phyloP scores from a whole-genome alignment of 1,139 yeast genomes.

The Lodderomyces oxycetoniae region DNA sequence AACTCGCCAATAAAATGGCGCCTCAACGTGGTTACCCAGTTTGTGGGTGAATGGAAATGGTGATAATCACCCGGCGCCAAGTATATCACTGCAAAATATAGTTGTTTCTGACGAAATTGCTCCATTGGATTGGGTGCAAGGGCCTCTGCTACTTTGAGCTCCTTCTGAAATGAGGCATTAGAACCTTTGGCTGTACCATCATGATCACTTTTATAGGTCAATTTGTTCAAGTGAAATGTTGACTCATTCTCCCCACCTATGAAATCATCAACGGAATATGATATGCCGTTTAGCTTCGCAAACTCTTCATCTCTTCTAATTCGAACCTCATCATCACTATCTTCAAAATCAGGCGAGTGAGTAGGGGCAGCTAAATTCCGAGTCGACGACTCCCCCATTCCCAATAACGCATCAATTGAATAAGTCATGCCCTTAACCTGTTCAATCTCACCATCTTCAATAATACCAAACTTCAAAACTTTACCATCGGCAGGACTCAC shows the following conservation, averaged over 20 bases:
- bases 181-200: slow-evolving; percentile 41
- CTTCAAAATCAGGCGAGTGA: slow-evolving; percentile 46
- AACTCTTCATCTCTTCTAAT: slow-evolving; percentile 63
- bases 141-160: slow-evolving; percentile 40
- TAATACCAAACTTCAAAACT: slow-evolving; percentile 78
- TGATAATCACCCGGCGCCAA: slow-evolving; percentile 99
- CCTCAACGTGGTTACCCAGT: slow-evolving; percentile 92
- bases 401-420: slow-evolving; percentile 83
- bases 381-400: slow-evolving; percentile 39
- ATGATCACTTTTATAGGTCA: slow-evolving; percentile 56
- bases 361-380: slow-evolving; percentile 55
- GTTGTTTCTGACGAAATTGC: slow-evolving; percentile 45
- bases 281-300: slow-evolving; percentile 73
- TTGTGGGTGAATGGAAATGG: slow-evolving; percentile 92
- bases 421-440: slow-evolving; percentile 97
- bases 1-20: slow-evolving; percentile 96
- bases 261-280: slow-evolving; percentile 66
- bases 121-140: slow-evolving; percentile 37
- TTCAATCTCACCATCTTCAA: slow-evolving; percentile 82
- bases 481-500: slow-evolving; percentile 95
- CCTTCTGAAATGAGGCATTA: slow-evolving; percentile 32
- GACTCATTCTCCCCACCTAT: slow-evolving; percentile 42
- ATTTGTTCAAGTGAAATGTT: slow-evolving; percentile 38
- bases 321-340: slow-evolving; percentile 38
- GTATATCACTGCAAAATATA: slow-evolving; percentile 88